phyloP scores from a whole-genome alignment of 116 monocot species.

The Cymodocea nodosa region DNA sequence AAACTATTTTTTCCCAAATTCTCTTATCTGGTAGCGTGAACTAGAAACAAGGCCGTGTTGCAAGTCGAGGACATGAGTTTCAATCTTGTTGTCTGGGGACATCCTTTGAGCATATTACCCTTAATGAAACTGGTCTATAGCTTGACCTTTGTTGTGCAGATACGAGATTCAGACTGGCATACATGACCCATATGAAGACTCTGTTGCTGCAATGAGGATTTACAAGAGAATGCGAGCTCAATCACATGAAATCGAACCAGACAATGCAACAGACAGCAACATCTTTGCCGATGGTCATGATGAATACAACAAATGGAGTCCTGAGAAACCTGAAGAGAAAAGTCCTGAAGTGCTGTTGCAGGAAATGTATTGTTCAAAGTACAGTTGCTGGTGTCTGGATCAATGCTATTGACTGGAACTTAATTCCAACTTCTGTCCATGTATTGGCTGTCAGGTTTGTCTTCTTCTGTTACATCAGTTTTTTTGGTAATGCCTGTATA shows the following conservation, averaged over 20 bases:
- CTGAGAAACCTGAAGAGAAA: constrained; percentile 23
- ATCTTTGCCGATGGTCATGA: not conserved
- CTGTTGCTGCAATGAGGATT: constrained; percentile 39
- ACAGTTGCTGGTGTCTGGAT: constrained; percentile 57
- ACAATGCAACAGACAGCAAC: not conserved
- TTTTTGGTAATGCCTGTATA: too few relatives aligned
- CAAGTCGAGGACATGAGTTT: too few relatives aligned
- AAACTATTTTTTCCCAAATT: too few relatives aligned
- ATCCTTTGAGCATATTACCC: too few relatives aligned
- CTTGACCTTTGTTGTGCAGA: constrained; percentile 12
- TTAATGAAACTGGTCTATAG: too few relatives aligned
- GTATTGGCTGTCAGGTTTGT: too few relatives aligned
- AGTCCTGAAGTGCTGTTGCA: constrained; percentile 28
- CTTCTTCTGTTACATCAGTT: too few relatives aligned
- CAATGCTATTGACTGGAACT: not conserved
- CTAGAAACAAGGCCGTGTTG: too few relatives aligned
- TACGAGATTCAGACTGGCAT: constrained; percentile 39
- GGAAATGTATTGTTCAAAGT: constrained; percentile 27
- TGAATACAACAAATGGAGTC: constrained; percentile 8
- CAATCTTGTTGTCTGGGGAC: too few relatives aligned
- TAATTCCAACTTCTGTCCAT: too few relatives aligned
- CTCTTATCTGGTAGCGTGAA: too few relatives aligned
- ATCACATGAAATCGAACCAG: constrained; percentile 10
- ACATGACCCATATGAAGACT: constrained; percentile 49
- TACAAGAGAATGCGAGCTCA: constrained; percentile 39